Base-by-base conservation (phyloP, 2,329 filamentous ascomycete species). In the Penicillium sp. region DNA sequence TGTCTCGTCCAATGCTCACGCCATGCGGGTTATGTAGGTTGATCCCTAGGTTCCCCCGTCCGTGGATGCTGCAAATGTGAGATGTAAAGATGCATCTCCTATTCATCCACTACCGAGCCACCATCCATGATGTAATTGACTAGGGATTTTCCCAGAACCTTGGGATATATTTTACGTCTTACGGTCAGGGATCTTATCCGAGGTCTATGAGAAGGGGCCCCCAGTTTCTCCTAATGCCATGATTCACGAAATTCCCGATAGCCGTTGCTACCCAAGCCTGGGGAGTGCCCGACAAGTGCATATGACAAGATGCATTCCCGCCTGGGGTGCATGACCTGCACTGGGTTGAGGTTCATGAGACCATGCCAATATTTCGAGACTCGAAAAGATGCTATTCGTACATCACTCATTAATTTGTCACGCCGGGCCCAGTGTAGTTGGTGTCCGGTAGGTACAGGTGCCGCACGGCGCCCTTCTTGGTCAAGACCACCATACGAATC, bases 401-500 rank as follows among this genome's bases (percentile, higher is more conserved):
- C 56, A 60, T 21, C 43, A 24, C 24, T 26, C 45, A 66, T 67
- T 64, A 67, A 62, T 66, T 64, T 53, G 67, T 74, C 66, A 76
- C 80, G 71, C 82, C 87, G 62, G 81, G 93, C 71, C 84, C 89
- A 60, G 83, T 80, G 78, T 99, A 99, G 66, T 87, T 85, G 68
- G 88, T 89, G 78, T 99, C 93, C 41, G 94, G 94, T 68, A 99
- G 82, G 75, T 97, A 99, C 71, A 99, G 76, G 79, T 97, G 94
- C 76, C 94, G 85, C 76, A 94, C 86, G 6, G 93, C 92, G 33
- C 94, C 94, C 70, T 88, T 85, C 66, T 85, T 86, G 58, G 93
- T 99, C 75, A 99, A 78, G 54, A 99, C 94, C 57, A 97, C 93
- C 89, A 99, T 90, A 65, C 94, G 86, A 68, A 99, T 99, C 55